Conservation (phyloP, 2,329 filamentous ascomycete genomes). For the Hymenotorrendiella dingleyae region DNA sequence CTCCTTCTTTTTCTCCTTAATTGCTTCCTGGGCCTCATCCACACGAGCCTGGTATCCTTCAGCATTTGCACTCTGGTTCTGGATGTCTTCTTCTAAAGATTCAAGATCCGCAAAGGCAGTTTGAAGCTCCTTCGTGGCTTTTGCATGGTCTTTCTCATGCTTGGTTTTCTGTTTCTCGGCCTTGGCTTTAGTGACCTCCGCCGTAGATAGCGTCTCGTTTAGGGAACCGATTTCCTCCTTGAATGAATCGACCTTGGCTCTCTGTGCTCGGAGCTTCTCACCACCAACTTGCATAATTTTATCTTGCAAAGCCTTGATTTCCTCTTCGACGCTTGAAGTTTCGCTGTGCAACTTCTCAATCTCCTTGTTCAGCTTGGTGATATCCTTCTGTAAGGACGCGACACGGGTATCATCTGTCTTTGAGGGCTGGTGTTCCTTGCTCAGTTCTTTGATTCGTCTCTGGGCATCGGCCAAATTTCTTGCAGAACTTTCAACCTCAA, state of each 20-base stretch:
- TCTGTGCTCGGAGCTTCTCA: slow-evolving; percentile 84
- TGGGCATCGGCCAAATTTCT: slow-evolving; percentile 80
- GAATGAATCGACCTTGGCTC: slow-evolving; percentile 80
- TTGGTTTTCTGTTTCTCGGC: slow-evolving; percentile 89
- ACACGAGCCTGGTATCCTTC: slow-evolving; percentile 67
- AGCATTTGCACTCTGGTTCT: slow-evolving; percentile 69
- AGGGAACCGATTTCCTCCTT: slow-evolving; percentile 80
- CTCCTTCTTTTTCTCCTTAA: slow-evolving; percentile 75
- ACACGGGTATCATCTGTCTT: slow-evolving; percentile 73
- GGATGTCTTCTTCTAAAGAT: slow-evolving; percentile 70
- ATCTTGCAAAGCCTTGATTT: slow-evolving; percentile 88
- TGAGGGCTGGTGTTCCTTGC: slow-evolving; percentile 73
- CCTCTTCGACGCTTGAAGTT: slow-evolving; percentile 83
- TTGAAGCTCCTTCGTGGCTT: slow-evolving; percentile 74
- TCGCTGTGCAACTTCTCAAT: slow-evolving; percentile 75
- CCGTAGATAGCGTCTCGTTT: slow-evolving; percentile 74
- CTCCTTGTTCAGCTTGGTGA: slow-evolving; percentile 68
- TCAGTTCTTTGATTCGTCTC: slow-evolving; percentile 78
- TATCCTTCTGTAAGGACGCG: slow-evolving; percentile 68
- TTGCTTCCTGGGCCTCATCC: slow-evolving; percentile 73
- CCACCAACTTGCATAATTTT: slow-evolving; percentile 99
- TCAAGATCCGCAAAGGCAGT: slow-evolving; percentile 67
- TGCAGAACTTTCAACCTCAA: slow-evolving; percentile 83
- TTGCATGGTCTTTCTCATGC: slow-evolving; percentile 74
- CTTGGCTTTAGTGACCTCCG: slow-evolving; percentile 85